These are phyloP conservation scores for Termitomyces sp. DNA, from an alignment of 768 basidiomycete genomes.

Conservation along the genomic window DNA sequence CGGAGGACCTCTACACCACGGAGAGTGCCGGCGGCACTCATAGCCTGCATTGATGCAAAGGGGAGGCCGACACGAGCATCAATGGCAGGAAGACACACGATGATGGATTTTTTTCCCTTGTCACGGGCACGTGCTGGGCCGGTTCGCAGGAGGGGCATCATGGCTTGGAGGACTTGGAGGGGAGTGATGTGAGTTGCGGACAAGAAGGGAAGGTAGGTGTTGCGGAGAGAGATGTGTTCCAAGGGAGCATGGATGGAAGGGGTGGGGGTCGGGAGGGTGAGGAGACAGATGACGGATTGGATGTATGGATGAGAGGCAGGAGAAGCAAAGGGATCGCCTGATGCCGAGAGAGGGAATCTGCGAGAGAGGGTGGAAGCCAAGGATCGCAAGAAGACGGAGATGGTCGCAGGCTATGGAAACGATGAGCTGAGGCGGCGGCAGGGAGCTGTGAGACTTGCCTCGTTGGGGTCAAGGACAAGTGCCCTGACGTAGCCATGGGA, in stretches of 20 bases:
- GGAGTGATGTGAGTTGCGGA: conserved; percentile 73
- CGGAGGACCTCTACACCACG: conserved; percentile 70
- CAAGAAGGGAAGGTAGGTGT: conserved; percentile 65
- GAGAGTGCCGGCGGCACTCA: conserved; percentile 70
- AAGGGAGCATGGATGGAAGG: conserved; percentile 51
- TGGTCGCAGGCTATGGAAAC: conserved; percentile 52
- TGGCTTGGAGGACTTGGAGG: conserved; percentile 67
- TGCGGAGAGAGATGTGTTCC: conserved; percentile 60
- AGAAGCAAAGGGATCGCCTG: conserved; percentile 77
- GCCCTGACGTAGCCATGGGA: conserved; percentile 76
- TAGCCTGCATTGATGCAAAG: conserved; percentile 58
- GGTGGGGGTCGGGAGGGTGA: conserved; percentile 44
- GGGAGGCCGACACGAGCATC: conserved; percentile 74
- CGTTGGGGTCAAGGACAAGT: conserved; percentile 72
- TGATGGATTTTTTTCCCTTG: conserved; percentile 51
- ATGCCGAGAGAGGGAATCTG: conserved; percentile 69
- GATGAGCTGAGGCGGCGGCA: neutral
- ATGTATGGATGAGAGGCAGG: conserved; percentile 64
- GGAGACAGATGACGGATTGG: conserved; percentile 72
- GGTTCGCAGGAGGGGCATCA: conserved; percentile 71
- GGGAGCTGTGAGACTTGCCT: conserved; percentile 38
- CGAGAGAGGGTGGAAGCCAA: conserved; percentile 74
- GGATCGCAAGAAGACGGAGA: conserved; percentile 75
- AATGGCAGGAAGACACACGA: conserved; percentile 71
- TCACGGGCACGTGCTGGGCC: conserved; percentile 51